Evolutionary conservation across 2,329 filamentous ascomycete species (phyloP).

Genomic region (Fusarium nanum): DNA sequence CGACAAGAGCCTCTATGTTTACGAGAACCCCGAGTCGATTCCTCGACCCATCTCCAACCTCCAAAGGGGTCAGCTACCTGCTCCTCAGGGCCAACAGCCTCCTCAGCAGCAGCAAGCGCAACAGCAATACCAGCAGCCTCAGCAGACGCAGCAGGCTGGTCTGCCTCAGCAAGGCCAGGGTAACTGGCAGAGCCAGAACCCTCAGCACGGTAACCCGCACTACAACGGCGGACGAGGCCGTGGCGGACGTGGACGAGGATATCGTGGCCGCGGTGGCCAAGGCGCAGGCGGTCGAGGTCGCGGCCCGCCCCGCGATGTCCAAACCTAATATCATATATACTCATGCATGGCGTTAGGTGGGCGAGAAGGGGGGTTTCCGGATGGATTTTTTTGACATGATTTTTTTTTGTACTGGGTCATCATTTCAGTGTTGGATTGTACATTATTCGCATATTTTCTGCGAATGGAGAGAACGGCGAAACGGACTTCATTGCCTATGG

Average conservation of each 20-base stretch:
- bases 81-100: slow-evolving; percentile 46
- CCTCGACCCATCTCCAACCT: slow-evolving; percentile 78
- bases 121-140: slow-evolving; percentile 46
- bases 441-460: slow-evolving; percentile 55
- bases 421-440: slow-evolving; percentile 56
- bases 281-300: slow-evolving; percentile 52
- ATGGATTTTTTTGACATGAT: slow-evolving; percentile 47
- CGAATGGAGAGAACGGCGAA: slow-evolving; percentile 53
- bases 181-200: slow-evolving; percentile 56
- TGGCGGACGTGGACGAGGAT: slow-evolving; percentile 54
- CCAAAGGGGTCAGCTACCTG: slow-evolving; percentile 46
- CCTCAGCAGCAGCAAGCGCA: slow-evolving; percentile 49
- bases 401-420: slow-evolving; percentile 47
- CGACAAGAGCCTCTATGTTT: slow-evolving; percentile 98
- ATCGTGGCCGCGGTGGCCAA: slow-evolving; percentile 54
- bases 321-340: slow-evolving; percentile 49
- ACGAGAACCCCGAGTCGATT: slow-evolving; percentile 95
- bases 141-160: slow-evolving; percentile 48
- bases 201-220: slow-evolving; percentile 53
- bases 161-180: slow-evolving; percentile 51
- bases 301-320: slow-evolving; percentile 51
- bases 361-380: slow-evolving; percentile 35
- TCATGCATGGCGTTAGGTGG: slow-evolving; percentile 47
- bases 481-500: slow-evolving; percentile 50
- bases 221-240: slow-evolving; percentile 53